A percentile compares a stretch with the other conserved stretches of the same genome.
These are phyloP conservation scores for Plasmodium sp. DNA, from an alignment of 169 alveolate species.

Conservation along the genomic window DNA sequence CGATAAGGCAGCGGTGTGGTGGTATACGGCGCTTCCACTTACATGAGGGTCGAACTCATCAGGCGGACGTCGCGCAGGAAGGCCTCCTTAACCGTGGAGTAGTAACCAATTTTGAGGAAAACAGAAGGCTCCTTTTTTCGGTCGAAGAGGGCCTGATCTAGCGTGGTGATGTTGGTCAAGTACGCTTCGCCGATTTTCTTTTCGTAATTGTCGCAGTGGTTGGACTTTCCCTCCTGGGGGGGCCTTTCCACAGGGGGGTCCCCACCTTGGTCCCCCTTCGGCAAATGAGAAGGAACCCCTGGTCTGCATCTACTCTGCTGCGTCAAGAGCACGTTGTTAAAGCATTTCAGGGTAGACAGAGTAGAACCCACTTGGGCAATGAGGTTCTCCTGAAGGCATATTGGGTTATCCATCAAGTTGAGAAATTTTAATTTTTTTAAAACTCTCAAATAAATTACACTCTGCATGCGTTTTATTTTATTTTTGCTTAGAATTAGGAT, in stretches of 20 bases:
- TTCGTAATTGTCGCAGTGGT: conserved; percentile 6
- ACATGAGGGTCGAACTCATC: conserved; percentile 19
- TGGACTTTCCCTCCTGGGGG: background rate
- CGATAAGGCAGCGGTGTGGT: no score
- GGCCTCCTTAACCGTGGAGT: conserved; percentile 1
- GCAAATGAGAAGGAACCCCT: background rate
- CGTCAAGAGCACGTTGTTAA: conserved; percentile 15
- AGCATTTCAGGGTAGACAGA: conserved; percentile 18
- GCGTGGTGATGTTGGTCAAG: conserved; percentile 2
- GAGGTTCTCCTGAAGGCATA: conserved; percentile 13
- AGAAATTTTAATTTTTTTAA: conserved; percentile 41
- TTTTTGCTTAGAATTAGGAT: conserved; percentile 56
- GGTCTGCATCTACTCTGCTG: background rate
- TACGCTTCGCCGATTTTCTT: conserved; percentile 35
- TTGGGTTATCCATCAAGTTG: conserved; percentile 51
- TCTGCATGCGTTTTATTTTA: conserved; percentile 9
- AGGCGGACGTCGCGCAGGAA: conserved; percentile 3
- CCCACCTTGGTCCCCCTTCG: background rate
- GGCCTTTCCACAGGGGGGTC: background rate
- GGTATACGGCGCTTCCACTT: background rate
- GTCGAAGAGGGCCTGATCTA: conserved; percentile 24
- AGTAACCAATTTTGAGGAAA: conserved; percentile 10
- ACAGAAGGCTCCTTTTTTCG: conserved; percentile 30
- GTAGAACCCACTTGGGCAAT: background rate
- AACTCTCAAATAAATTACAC: conserved; percentile 8